Base-by-base conservation (phyloP, 2,329 filamentous ascomycete species). In the Juglanconis oblonga region DNA sequence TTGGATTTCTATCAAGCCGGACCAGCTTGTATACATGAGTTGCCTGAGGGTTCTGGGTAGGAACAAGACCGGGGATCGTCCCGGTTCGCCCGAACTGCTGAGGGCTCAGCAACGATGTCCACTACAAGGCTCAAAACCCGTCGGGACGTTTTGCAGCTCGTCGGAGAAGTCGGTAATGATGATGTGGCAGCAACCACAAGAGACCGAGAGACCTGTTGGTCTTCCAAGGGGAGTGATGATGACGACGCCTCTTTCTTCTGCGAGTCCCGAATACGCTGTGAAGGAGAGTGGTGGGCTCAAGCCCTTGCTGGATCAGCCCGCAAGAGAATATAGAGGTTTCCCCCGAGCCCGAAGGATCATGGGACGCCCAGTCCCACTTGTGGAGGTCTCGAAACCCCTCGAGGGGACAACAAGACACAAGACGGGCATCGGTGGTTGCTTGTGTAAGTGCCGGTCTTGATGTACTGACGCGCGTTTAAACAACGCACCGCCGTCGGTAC, bases 381-480 rank as follows among this genome's bases (percentile, higher is more conserved):
- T 31, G 33, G 8, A 29, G 38, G 33, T 11, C n/a, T 29, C 29
- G n/a, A 42, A 42, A 11, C 10, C 38, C n/a, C 38, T 32, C 24
- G n/a, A 38, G 8, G 29, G 17, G 11, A 47, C 32, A 31, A 3
- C n/a, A 7, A 8, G 5, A 33, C 7, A 8, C 38, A 8, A 29
- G 36, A 8, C 10, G 32, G 35, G 35, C 52, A 51, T 55, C 50
- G 50, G 53, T 49, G 60, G 55, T 52, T 50, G 57, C 57, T 52
- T 48, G 53, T 48, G 24, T 31, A 59, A 62, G 53, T 54, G 57
- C 52, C 57, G 60, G 60, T 40, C 56, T 48, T 53, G 35, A 55
- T 36, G 44, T 44, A 59, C 52, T 58, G 60, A 62, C 57, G 57
- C 56, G 56, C 54, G 47, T 62, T 58, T 59, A 59, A 45, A 59